Evolutionary conservation across 2,329 filamentous ascomycete species (phyloP).

Genomic region (Diaporthe sp.): DNA sequence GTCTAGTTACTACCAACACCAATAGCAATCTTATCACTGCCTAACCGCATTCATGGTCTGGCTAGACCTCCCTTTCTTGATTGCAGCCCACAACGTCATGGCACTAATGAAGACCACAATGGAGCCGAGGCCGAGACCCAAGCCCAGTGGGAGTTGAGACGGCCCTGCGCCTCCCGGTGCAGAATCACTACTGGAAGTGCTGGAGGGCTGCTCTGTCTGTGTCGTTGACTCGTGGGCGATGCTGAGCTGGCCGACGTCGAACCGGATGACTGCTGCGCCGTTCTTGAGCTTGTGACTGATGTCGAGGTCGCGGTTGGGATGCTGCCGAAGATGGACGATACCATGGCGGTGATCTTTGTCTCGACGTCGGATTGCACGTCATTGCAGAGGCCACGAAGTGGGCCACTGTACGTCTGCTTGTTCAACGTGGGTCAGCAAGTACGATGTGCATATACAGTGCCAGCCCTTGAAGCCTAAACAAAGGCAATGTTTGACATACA

Average conservation of each 20-base stretch:
- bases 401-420: neutral
- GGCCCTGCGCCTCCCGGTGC: no score
- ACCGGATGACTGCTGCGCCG: no score
- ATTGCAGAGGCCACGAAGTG: neutral
- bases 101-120: neutral
- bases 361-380: conserved; percentile 1
- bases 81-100: neutral
- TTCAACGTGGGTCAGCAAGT: neutral
- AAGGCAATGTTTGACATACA: conserved; percentile 5
- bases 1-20: neutral
- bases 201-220: no score
- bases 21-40: neutral
- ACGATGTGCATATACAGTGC: no score
- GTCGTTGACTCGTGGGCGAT: neutral
- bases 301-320: no score
- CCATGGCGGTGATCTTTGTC: neutral
- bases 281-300: neutral
- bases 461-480: no score
- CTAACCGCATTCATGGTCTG: neutral
- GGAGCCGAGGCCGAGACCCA: neutral
- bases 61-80: neutral
- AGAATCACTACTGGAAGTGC: no score
- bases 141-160: neutral
- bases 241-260: neutral
- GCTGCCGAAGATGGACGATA: no score